phyloP scores from a whole-genome alignment of 108 stramenopile genomes.

The Skeletonema costatum region DNA sequence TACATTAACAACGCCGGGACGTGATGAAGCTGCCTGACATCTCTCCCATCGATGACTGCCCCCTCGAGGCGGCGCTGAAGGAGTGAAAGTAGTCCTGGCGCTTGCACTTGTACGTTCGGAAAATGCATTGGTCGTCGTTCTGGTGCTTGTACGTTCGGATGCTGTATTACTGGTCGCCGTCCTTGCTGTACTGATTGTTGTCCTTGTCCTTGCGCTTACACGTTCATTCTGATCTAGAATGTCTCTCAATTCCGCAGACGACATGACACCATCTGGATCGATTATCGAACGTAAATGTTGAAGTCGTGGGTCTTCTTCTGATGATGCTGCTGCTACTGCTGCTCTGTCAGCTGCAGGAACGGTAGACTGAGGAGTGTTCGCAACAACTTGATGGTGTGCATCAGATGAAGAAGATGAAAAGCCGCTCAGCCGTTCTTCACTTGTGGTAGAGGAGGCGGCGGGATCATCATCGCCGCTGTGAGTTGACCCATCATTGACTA shows the following conservation, averaged over 20 bases:
- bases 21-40: too few species aligned
- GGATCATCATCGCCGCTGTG: too few species aligned
- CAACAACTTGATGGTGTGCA: too few species aligned
- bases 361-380: background rate
- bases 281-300: conserved; percentile 3
- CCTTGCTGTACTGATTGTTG: too few species aligned
- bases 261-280: conserved; percentile 6
- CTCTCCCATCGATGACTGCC: too few species aligned
- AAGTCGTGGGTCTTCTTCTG: conserved; percentile 1
- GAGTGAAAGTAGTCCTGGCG: background rate
- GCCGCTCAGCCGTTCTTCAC: background rate
- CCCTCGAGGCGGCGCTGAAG: too few species aligned
- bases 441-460: too few species aligned
- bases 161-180: too few species aligned
- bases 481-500: too few species aligned
- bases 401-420: background rate
- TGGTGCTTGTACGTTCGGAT: background rate
- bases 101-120: background rate
- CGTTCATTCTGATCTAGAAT: conserved; percentile 18
- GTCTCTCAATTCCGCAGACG: background rate
- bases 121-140: background rate
- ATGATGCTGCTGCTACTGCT: background rate
- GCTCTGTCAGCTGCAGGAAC: background rate
- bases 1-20: background rate
- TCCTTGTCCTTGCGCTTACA: background rate